phyloP scores from a whole-genome alignment of 257 asterid species.

The Solanum dulcamara region DNA sequence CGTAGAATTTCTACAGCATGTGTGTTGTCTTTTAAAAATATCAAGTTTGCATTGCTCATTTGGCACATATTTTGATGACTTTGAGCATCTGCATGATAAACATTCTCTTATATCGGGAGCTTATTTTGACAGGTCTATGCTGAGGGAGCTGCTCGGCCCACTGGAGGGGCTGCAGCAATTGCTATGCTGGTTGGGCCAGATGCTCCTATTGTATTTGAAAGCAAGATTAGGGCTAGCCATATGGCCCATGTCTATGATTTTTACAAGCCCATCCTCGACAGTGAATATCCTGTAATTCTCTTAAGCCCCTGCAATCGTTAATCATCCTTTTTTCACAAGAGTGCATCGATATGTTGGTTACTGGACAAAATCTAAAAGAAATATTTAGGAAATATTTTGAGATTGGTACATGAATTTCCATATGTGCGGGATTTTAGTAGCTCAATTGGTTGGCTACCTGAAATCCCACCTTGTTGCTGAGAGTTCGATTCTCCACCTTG shows the following conservation, averaged over 20 bases:
- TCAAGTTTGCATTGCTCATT: background rate
- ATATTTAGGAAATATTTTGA: background rate
- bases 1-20: background rate
- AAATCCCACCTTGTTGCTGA: too few relatives aligned
- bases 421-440: too few relatives aligned
- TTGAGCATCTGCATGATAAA: background rate
- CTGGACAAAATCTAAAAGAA: background rate
- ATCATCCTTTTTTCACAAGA: background rate
- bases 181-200: constrained; percentile 95
- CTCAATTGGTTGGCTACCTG: too few relatives aligned
- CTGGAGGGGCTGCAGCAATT: constrained; percentile 98
- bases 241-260: constrained; percentile 97
- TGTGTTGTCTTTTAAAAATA: background rate
- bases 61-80: background rate
- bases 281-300: constrained; percentile 91
- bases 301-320: background rate
- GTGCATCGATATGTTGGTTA: background rate
- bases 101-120: background rate
- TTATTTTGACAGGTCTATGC: constrained; percentile 76
- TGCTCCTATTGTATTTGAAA: constrained; percentile 94
- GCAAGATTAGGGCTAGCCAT: constrained; percentile 92
- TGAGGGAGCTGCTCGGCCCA: constrained; percentile 99
- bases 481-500: too few relatives aligned
- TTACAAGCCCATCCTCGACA: constrained; percentile 97
- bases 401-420: background rate